Evolutionary conservation across 768 basidiomycete genomes (phyloP).

Genomic region (Russula emetica): DNA sequence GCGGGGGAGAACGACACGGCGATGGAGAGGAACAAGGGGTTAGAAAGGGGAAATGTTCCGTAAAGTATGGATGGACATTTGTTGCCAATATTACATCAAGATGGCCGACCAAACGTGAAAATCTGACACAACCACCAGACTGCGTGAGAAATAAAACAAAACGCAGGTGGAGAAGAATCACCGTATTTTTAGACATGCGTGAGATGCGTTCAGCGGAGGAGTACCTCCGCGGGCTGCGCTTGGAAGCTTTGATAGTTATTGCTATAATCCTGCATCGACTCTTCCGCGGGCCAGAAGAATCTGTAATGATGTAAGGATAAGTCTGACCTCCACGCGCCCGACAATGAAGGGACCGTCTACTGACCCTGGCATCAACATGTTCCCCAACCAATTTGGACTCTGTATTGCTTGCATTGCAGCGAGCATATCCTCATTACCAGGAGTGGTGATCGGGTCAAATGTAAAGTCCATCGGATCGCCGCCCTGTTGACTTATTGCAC

Average conservation of each 20-base stretch:
- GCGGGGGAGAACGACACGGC: background rate
- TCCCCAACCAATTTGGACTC: conserved; percentile 68
- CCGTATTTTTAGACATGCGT: background rate
- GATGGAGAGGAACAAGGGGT: background rate
- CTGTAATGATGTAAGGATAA: conserved; percentile 2
- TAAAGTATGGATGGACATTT: background rate
- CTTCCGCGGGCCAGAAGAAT: conserved; percentile 24
- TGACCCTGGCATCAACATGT: conserved; percentile 84
- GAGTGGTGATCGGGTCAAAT: conserved; percentile 18
- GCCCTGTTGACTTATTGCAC: background rate
- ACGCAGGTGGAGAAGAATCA: background rate
- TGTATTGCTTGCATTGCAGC: conserved; percentile 72
- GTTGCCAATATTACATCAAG: background rate
- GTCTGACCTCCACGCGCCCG: background rate
- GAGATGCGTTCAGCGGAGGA: background rate
- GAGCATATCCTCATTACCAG: conserved; percentile 45
- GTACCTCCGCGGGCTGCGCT: conserved; percentile 1
- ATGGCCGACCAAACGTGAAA: background rate
- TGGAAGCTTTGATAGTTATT: conserved; percentile 3
- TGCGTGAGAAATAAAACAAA: background rate
- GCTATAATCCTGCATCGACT: background rate
- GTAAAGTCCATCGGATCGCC: conserved; percentile 16
- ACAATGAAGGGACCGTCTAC: conserved; percentile 13
- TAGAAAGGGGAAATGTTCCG: background rate
- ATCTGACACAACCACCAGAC: background rate